Conservation (phyloP, 2,329 filamentous ascomycete species). For the Ophidiomyces ophidiicola region DNA sequence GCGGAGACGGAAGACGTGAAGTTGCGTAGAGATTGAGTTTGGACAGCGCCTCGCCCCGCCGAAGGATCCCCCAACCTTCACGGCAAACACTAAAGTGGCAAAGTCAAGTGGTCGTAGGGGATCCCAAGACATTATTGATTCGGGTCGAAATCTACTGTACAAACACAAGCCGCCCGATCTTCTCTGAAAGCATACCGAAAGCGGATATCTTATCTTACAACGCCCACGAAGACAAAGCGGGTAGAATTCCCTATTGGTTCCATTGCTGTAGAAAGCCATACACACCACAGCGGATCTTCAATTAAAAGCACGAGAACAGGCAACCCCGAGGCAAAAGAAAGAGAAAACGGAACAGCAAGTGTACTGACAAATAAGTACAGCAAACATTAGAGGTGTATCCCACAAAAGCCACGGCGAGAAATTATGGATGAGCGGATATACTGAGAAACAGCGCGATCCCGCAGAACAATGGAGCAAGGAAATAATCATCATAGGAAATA, state of each 20-base stretch:
- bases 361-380: neutral
- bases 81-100: too few species aligned
- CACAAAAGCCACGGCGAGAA: neutral
- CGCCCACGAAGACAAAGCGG: neutral
- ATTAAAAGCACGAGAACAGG: constrained; percentile 1
- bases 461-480: neutral
- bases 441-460: constrained; percentile 2
- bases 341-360: constrained; percentile 12
- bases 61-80: too few species aligned
- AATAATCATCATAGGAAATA: constrained; percentile 5
- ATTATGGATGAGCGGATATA: constrained; percentile 8
- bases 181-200: neutral
- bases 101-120: too few species aligned
- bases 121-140: too few species aligned
- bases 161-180: neutral
- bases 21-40: too few species aligned
- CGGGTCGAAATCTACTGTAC: too few species aligned
- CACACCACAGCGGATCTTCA: constrained; percentile 9
- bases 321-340: constrained; percentile 5
- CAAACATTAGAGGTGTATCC: constrained; percentile 3
- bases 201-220: constrained; percentile 7
- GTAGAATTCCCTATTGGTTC: constrained; percentile 4
- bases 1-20: too few species aligned
- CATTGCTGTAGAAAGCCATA: constrained; percentile 9
- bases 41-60: too few species aligned